Conservation (phyloP, 352 stramenopile species). For the Peronospora farinosa region DNA sequence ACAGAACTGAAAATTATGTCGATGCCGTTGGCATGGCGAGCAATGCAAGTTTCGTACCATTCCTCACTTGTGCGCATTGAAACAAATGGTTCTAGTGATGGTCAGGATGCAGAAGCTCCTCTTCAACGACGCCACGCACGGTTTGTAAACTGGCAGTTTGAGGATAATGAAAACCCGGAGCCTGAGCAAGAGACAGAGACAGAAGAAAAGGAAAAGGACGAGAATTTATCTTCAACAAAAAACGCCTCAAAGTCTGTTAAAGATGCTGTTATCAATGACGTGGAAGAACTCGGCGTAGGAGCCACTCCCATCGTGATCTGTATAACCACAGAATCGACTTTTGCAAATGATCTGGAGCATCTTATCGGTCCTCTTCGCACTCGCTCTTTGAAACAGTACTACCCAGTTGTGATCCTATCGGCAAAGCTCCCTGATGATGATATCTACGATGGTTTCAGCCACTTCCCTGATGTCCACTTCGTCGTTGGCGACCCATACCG, state of each 20-base stretch:
- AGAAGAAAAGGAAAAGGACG: constrained; percentile 12
- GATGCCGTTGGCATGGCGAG: constrained; percentile 31
- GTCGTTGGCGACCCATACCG: constrained; percentile 61
- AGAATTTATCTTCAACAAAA: constrained; percentile 4
- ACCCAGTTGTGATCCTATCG: constrained; percentile 65
- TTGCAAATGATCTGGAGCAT: constrained; percentile 73
- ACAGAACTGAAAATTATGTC: constrained; percentile 23
- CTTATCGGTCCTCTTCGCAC: constrained; percentile 66
- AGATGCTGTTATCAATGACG: constrained; percentile 48
- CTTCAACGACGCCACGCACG: constrained; percentile 28
- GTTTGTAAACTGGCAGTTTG: constrained; percentile 26
- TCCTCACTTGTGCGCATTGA: constrained; percentile 28
- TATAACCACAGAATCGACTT: constrained; percentile 46
- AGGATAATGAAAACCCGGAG: constrained; percentile 24
- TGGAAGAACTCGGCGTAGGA: constrained; percentile 43
- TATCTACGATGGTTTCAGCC: constrained; percentile 55
- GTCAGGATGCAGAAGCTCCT: constrained; percentile 4
- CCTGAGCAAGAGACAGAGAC: constrained; percentile 18
- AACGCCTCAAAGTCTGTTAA: constrained; percentile 21
- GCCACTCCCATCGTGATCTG: constrained; percentile 66
- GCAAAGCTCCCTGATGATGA: constrained; percentile 48
- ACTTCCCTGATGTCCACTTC: constrained; percentile 71
- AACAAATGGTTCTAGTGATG: constrained; percentile 22
- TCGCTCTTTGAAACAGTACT: constrained; percentile 59
- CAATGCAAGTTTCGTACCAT: constrained; percentile 26